Conservation (phyloP, 2,329 filamentous ascomycete species). For the Exophiala lecanii-corni region DNA sequence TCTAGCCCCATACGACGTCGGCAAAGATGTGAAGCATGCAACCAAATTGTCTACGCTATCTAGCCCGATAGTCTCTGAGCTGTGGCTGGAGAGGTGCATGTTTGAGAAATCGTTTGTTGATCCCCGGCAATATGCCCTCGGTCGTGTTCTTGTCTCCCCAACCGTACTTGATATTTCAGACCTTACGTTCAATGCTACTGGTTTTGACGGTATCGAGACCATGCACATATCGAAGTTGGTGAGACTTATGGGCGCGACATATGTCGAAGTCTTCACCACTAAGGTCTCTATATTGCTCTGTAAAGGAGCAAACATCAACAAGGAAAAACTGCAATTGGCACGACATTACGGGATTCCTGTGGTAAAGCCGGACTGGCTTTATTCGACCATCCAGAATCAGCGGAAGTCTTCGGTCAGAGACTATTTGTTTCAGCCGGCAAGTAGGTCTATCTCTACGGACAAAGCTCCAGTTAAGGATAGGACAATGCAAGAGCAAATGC, state of each 20-base stretch:
- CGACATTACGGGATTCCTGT: slow-evolving; percentile 71
- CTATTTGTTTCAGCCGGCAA: slow-evolving; percentile 9
- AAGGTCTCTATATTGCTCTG: slow-evolving; percentile 75
- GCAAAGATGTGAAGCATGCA: slow-evolving; percentile 33
- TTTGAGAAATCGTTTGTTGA: slow-evolving; percentile 68
- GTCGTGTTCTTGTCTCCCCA: slow-evolving; percentile 68
- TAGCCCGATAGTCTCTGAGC: slow-evolving; percentile 66
- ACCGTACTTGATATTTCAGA: slow-evolving; percentile 63
- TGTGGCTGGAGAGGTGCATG: slow-evolving; percentile 88
- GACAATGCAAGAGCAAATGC: no score
- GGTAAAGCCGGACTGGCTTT: slow-evolving; percentile 79
- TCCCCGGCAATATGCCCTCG: slow-evolving; percentile 66
- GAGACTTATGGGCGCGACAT: slow-evolving; percentile 70
- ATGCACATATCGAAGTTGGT: slow-evolving; percentile 77
- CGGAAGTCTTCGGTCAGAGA: slow-evolving; percentile 28
- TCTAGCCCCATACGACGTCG: slow-evolving; percentile 39
- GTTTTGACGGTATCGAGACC: slow-evolving; percentile 78
- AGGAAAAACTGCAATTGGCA: slow-evolving; percentile 75
- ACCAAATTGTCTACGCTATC: slow-evolving; percentile 16
- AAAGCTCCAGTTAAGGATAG: no score
- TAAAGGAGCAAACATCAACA: slow-evolving; percentile 51
- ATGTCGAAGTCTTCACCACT: slow-evolving; percentile 70
- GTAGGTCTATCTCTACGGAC: background rate
- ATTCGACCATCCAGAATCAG: slow-evolving; percentile 63
- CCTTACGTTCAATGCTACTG: slow-evolving; percentile 74